Evolutionary conservation across 345 rosid species (phyloP).

Genomic region (Pistacia atlantica): DNA sequence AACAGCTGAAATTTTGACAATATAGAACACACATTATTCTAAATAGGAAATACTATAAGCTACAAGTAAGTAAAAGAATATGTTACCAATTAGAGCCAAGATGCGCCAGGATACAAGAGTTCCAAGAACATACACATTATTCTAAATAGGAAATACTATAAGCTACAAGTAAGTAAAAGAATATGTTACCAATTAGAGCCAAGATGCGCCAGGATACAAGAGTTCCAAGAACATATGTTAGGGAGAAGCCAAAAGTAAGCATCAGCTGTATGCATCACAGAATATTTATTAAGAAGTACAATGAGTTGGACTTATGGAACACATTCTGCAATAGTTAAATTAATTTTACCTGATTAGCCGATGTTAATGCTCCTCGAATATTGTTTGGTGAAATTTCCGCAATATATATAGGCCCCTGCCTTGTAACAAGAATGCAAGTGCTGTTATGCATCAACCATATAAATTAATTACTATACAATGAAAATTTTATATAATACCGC

Average conservation of each 20-base stretch:
- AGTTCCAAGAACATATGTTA: constrained; percentile 21
- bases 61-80: background rate
- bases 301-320: background rate
- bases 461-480: background rate
- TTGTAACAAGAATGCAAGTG: background rate
- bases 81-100: constrained; percentile 27
- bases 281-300: background rate
- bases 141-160: background rate
- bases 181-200: constrained; percentile 24
- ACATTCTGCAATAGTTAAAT: too few relatives aligned
- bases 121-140: constrained; percentile 19
- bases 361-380: background rate
- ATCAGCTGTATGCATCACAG: constrained; percentile 3
- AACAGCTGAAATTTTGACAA: constrained; percentile 26
- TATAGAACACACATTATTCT: too few relatives aligned
- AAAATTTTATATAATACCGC: constrained; percentile 26
- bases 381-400: constrained; percentile 10
- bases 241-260: constrained; percentile 10
- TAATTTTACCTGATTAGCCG: too few relatives aligned
- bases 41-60: background rate
- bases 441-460: background rate
- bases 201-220: constrained; percentile 24
- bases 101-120: constrained; percentile 22
- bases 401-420: background rate
- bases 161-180: background rate